These are phyloP conservation scores for Cryphonectria japonica DNA, from an alignment of 2,329 filamentous ascomycete genomes.

Conservation along the genomic window DNA sequence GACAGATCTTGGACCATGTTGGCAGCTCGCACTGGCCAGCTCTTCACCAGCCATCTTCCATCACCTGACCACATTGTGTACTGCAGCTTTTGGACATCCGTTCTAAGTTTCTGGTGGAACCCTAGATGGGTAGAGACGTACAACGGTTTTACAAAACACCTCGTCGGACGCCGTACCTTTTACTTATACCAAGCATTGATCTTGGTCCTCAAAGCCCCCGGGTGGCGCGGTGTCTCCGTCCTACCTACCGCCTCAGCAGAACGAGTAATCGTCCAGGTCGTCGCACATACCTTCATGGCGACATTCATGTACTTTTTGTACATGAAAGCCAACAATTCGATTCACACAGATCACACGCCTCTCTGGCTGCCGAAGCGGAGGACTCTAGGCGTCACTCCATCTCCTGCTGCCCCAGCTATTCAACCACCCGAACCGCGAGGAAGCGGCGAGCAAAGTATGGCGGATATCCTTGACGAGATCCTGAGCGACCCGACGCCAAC, in stretches of 20 bases:
- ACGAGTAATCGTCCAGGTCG: constrained; percentile 47
- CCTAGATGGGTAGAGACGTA: constrained; percentile 64
- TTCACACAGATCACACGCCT: constrained; percentile 63
- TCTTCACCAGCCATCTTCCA: constrained; percentile 47
- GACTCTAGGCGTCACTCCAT: constrained; percentile 31
- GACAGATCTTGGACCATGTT: constrained; percentile 30
- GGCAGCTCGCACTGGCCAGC: constrained; percentile 13
- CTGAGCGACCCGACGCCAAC: constrained; percentile 36
- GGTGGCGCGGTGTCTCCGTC: constrained; percentile 49
- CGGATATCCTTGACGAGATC: constrained; percentile 53
- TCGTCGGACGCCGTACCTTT: constrained; percentile 66
- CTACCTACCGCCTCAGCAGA: constrained; percentile 44
- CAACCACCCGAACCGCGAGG: constrained; percentile 26
- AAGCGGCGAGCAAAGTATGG: constrained; percentile 47
- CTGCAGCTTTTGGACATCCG: constrained; percentile 52
- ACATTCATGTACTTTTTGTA: constrained; percentile 56
- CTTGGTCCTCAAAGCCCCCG: constrained; percentile 54
- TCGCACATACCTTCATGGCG: constrained; percentile 60
- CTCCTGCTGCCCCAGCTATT: constrained; percentile 25
- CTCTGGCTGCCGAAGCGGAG: constrained; percentile 42
- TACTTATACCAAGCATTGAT: constrained; percentile 67
- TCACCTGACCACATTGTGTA: constrained; percentile 46
- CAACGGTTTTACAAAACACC: constrained; percentile 62
- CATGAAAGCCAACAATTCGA: constrained; percentile 46
- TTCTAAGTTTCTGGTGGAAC: constrained; percentile 69